Conservation (phyloP, 768 basidiomycete genomes). For the Lentinus tigrinus region DNA sequence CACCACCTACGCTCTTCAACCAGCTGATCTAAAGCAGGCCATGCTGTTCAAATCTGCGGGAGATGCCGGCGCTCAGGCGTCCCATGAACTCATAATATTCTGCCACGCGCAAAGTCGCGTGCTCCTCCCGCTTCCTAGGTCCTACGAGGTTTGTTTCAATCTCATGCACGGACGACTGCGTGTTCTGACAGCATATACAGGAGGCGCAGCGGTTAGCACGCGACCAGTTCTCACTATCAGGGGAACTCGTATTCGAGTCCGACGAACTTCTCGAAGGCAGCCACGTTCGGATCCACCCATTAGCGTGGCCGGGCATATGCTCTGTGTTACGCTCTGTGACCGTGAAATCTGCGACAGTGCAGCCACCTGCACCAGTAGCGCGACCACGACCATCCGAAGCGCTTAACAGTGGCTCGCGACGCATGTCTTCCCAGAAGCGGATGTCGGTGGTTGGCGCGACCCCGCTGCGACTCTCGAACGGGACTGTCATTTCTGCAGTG, state of each 20-base stretch:
- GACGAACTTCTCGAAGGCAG: constrained; percentile 1
- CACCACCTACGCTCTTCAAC: too few relatives aligned
- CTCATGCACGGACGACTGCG: background rate
- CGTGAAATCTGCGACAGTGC: background rate
- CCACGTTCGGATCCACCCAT: constrained; percentile 13
- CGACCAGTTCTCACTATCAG: constrained; percentile 5
- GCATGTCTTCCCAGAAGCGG: constrained; percentile 1
- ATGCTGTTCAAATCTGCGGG: constrained; percentile 14
- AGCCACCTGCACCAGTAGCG: background rate
- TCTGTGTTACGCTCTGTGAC: constrained; percentile 3
- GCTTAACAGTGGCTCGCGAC: background rate
- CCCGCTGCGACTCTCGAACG: background rate
- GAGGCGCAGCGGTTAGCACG: constrained; percentile 3
- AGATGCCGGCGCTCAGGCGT: constrained; percentile 4
- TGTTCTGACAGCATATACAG: background rate
- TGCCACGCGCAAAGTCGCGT: constrained; percentile 9
- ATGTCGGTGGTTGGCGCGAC: background rate
- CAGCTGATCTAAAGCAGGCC: background rate
- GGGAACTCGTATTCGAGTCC: constrained; percentile 10
- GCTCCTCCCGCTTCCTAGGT: constrained; percentile 11
- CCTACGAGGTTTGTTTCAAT: constrained; percentile 7
- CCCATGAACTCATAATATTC: constrained; percentile 16
- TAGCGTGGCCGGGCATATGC: constrained; percentile 17
- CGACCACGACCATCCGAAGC: background rate
- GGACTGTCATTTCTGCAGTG: background rate